Percentiles rank a stretch among this genome's conserved stretches.
Conservation (phyloP, 139 green algal genomes). For the Micractinium conductrix region DNA sequence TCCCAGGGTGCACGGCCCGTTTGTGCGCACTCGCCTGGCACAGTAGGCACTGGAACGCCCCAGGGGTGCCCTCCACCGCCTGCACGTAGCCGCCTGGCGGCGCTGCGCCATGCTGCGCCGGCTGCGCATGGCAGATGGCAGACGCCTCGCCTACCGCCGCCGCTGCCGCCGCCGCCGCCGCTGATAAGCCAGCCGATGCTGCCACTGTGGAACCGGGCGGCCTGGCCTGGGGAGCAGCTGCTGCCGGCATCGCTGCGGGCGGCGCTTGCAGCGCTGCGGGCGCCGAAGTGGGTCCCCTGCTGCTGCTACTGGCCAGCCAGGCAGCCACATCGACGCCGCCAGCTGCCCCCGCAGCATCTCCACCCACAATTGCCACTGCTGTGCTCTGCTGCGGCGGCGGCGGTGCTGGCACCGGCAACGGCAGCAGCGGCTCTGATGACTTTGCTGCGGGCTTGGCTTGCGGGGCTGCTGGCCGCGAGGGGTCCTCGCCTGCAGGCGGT, state of each 20-base stretch:
- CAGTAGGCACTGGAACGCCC: conserved; percentile 11
- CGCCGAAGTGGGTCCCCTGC: neutral
- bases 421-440: neutral
- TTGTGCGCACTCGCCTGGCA: neutral
- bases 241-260: neutral
- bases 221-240: neutral
- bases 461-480: neutral
- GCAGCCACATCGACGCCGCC: neutral
- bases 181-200: neutral
- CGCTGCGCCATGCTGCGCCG: neutral
- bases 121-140: neutral
- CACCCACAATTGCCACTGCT: neutral
- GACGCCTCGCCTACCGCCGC: neutral
- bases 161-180: neutral
- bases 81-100: neutral
- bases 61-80: neutral
- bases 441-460: neutral
- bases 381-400: neutral
- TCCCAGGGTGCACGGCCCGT: neutral
- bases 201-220: neutral
- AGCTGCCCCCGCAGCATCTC: too few relatives aligned
- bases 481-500: too few relatives aligned
- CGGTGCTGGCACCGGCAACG: neutral
- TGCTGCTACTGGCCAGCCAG: neutral
- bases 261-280: neutral